Conservation (phyloP, 306 rosid species). For the Argentina anserina region DNA sequence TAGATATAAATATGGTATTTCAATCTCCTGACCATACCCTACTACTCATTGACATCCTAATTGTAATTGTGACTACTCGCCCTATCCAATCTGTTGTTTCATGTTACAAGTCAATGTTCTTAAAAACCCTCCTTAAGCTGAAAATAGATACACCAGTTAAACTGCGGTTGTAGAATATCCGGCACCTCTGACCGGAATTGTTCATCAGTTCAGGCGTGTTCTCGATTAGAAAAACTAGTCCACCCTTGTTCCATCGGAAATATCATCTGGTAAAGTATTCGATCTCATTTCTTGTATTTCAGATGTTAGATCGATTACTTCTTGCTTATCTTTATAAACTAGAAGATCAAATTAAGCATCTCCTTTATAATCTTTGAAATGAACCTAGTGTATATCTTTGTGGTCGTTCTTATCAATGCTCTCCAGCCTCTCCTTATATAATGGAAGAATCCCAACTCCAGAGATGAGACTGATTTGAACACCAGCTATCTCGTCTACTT, state of each 20-base stretch:
- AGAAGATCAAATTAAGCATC: not conserved
- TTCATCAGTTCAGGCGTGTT: not conserved
- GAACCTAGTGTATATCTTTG: not conserved
- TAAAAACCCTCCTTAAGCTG: not conserved
- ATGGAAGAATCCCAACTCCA: not conserved
- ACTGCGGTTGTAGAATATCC: not conserved
- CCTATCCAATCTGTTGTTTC: not conserved
- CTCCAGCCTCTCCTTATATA: not conserved
- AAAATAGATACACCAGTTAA: not conserved
- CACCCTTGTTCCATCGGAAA: not conserved
- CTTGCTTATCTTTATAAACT: not conserved
- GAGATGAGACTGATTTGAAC: not conserved
- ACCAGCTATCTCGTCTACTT: not conserved
- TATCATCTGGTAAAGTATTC: not conserved
- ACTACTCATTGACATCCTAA: too few species aligned
- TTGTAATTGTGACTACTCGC: constrained; percentile 3
- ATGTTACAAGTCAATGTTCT: not conserved
- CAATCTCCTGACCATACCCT: too few species aligned
- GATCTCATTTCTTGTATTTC: not conserved
- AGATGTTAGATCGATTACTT: not conserved
- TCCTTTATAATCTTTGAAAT: not conserved
- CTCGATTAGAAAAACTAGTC: not conserved
- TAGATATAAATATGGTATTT: too few species aligned
- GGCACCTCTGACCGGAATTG: not conserved
- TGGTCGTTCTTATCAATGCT: not conserved